These are phyloP conservation scores for Rhipidocladum racemiflorum DNA, from an alignment of 176 grass and related monocot species.

Conservation along the genomic window DNA sequence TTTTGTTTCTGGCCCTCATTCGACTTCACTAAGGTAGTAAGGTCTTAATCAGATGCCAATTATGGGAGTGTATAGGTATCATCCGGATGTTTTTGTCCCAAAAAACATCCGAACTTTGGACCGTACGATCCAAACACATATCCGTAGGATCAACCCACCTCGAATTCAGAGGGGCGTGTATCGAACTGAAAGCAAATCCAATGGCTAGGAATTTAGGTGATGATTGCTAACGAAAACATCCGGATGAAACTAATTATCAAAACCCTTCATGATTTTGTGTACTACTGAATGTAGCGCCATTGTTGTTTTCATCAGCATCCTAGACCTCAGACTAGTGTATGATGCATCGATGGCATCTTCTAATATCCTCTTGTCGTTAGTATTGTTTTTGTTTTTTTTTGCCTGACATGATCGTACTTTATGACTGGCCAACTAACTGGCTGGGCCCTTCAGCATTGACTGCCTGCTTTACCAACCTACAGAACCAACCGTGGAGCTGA, in stretches of 20 bases:
- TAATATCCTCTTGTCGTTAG: slow-evolving; percentile 24
- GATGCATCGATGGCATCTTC: slow-evolving; percentile 33
- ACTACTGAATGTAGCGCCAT: slow-evolving; percentile 30
- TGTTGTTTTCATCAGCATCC: slow-evolving; percentile 46
- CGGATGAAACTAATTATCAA: no score
- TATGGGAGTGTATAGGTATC: no score
- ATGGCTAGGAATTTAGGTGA: no score
- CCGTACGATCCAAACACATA: no score
- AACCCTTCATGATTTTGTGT: slow-evolving; percentile 18
- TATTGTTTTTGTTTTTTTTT: slow-evolving; percentile 25
- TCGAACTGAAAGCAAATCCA: no score
- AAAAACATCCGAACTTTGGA: no score
- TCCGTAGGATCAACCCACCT: no score
- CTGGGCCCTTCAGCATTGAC: slow-evolving; percentile 48
- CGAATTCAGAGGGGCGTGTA: no score
- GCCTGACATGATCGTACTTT: slow-evolving; percentile 44
- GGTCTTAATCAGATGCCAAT: slow-evolving; percentile 15
- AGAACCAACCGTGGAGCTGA: slow-evolving; percentile 44
- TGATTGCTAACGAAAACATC: no score
- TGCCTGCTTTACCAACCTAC: slow-evolving; percentile 43
- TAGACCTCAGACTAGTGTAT: slow-evolving; percentile 26
- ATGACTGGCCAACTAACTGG: slow-evolving; percentile 62
- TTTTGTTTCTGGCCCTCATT: slow-evolving; percentile 36
- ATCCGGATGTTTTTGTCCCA: no score
- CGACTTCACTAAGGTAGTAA: slow-evolving; percentile 17